These are phyloP conservation scores for Rubus parviflorus DNA, from an alignment of 306 rosid species.

Conservation along the genomic window DNA sequence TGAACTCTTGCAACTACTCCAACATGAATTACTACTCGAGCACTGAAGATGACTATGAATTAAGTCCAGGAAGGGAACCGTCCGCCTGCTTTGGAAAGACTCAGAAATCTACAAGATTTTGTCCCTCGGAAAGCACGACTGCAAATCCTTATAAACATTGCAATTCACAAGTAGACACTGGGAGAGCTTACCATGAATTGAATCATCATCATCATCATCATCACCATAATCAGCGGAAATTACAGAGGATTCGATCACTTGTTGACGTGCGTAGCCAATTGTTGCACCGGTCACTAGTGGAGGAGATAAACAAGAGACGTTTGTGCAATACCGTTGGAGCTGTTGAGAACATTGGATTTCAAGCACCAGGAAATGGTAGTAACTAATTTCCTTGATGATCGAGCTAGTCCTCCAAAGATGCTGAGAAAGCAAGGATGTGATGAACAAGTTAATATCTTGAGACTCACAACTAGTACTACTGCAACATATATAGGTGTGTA, in stretches of 20 bases:
- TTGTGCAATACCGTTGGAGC: slow-evolving; percentile 62
- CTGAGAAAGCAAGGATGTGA: not conserved
- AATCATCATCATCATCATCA: not conserved
- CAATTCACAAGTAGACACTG: slow-evolving; percentile 5
- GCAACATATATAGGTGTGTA: not conserved
- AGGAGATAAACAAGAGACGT: slow-evolving; percentile 58
- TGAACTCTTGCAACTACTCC: slow-evolving; percentile 56
- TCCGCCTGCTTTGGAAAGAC: slow-evolving; percentile 24
- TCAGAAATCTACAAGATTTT: slow-evolving; percentile 60
- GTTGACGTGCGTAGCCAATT: slow-evolving; percentile 52
- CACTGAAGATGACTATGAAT: slow-evolving; percentile 47
- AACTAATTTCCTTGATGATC: not conserved
- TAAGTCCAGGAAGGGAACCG: slow-evolving; percentile 23
- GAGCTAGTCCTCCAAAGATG: slow-evolving; percentile 4
- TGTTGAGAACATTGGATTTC: slow-evolving; percentile 68
- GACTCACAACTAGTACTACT: not conserved
- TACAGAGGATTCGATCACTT: slow-evolving; percentile 41
- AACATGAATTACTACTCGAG: slow-evolving; percentile 43
- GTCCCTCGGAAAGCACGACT: slow-evolving; percentile 45
- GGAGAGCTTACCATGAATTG: slow-evolving; percentile 17
- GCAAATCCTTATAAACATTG: slow-evolving; percentile 18
- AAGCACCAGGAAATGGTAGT: slow-evolving; percentile 24
- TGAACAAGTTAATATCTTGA: not conserved
- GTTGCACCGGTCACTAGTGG: slow-evolving; percentile 54
- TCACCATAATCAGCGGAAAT: slow-evolving; percentile 13